Percentiles rank a stretch among this genome's conserved stretches.
These are phyloP conservation scores for Xanthoconium separans DNA, from an alignment of 1,284 basidiomycete genomes.

Conservation along the genomic window DNA sequence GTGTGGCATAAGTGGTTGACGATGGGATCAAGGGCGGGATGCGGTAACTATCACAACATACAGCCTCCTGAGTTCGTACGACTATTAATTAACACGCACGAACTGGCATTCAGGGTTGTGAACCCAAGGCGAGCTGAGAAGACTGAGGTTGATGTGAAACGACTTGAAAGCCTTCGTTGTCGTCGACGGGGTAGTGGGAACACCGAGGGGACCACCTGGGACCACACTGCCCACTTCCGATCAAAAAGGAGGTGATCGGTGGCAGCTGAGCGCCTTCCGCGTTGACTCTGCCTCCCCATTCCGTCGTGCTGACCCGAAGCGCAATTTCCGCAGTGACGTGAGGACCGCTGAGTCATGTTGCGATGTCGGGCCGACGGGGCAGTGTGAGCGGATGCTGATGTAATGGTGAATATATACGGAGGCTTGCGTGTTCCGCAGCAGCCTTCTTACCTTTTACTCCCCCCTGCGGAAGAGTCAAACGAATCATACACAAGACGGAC, in stretches of 20 bases:
- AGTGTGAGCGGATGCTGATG: conserved; percentile 33
- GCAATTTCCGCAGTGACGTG: conserved; percentile 28
- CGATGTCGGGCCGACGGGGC: conserved; percentile 25
- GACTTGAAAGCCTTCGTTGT: too few relatives aligned
- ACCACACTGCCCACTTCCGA: too few relatives aligned
- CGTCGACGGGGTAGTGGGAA: too few relatives aligned
- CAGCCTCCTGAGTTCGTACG: conserved; percentile 3
- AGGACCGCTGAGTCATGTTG: conserved; percentile 14
- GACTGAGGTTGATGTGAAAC: too few relatives aligned
- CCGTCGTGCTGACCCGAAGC: not conserved
- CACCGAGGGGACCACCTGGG: too few relatives aligned
- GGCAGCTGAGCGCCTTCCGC: conserved; percentile 17
- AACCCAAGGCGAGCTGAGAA: not conserved
- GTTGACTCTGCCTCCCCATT: not conserved
- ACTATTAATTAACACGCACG: conserved; percentile 18
- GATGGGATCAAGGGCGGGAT: too few relatives aligned
- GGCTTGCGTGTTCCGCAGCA: conserved; percentile 37
- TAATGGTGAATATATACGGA: conserved; percentile 37
- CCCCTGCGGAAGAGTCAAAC: conserved; percentile 10
- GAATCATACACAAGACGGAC: conserved; percentile 3
- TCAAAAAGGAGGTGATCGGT: conserved; percentile 17
- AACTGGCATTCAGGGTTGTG: conserved; percentile 17
- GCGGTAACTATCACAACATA: too few relatives aligned
- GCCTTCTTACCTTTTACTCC: conserved; percentile 1
- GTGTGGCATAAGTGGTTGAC: conserved; percentile 19